Evolutionary conservation across 2,329 filamentous ascomycete genomes (phyloP).

Genomic region (Beauveria sp.): DNA sequence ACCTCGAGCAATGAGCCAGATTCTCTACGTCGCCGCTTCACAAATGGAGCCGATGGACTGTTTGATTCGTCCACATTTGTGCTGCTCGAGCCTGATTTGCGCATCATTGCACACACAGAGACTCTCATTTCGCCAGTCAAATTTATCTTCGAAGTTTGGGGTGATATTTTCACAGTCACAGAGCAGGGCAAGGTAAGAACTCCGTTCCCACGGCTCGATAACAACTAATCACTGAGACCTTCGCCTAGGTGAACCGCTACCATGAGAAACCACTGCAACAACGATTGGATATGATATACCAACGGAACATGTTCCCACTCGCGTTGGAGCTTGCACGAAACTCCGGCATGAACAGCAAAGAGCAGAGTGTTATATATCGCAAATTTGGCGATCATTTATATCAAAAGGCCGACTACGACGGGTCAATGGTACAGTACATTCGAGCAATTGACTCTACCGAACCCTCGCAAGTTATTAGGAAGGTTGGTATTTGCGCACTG

Average conservation of each 20-base stretch:
- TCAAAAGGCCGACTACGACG: constrained; percentile 91
- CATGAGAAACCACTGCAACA: constrained; percentile 87
- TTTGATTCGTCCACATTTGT: constrained; percentile 86
- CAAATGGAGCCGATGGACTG: constrained; percentile 65
- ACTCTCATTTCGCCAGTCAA: constrained; percentile 74
- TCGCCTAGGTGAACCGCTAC: constrained; percentile 65
- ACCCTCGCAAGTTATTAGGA: constrained; percentile 91
- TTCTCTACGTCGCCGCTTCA: constrained; percentile 63
- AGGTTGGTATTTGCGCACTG: constrained; percentile 41
- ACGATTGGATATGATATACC: constrained; percentile 86
- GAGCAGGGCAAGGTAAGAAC: constrained; percentile 76
- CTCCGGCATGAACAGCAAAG: constrained; percentile 66
- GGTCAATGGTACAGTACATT: constrained; percentile 98
- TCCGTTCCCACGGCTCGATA: background rate
- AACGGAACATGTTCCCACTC: constrained; percentile 83
- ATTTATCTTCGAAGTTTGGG: constrained; percentile 79
- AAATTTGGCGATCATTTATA: constrained; percentile 93
- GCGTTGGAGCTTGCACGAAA: constrained; percentile 92
- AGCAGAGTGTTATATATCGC: constrained; percentile 87
- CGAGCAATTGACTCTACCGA: constrained; percentile 94
- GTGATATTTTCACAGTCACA: constrained; percentile 81
- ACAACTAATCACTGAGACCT: background rate
- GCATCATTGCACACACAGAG: constrained; percentile 85
- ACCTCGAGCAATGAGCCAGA: constrained; percentile 49
- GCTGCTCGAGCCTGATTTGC: constrained; percentile 82